Evolutionary conservation across 805 yeast genomes (phyloP), one percentile per base, ranked within the genome.

Genomic region (Yarrowia alimentaria): DNA sequence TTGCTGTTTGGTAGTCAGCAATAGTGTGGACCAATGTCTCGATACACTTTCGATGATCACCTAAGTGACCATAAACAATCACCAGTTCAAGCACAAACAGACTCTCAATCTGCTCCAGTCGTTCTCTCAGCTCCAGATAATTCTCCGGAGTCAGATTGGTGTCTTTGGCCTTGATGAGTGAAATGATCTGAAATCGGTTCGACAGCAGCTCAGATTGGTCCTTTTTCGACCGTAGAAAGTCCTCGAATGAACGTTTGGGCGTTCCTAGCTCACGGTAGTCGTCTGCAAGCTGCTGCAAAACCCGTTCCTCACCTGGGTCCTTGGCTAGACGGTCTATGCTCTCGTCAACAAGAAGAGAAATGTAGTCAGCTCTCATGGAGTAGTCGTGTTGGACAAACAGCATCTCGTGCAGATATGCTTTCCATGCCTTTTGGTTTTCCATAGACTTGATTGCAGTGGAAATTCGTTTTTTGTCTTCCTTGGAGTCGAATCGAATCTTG

Each of bases 401-500:
- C 21, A 66, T 58, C 38, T 60, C 57, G 47, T 65, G 63, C 22
- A 70, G 60, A 52, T 63, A 70, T 8, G 57, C 48, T 21, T 68
- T 56, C 70, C 71, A 67, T 1, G 67, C 62, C 14, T 56, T 60
- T 2, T 68, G 70, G 24, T 67, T 55, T 6, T 61, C 62, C n/a
- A 64, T 53, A 13, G 53, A 52, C 32, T 67, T 62, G 10, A 69
- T 56, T 24, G 57, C 60, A n/a, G 56, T 62, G 7, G 64, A 52
- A 4, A 68, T 57, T 20, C 54, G 55, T n/a, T 56, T 54, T 6
- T 59, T 61, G 13, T 63, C 66, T n/a, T 62, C 64, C 42, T 32
- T 32, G 26, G 34, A 26, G 22, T 43, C 24, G 21, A 63, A 63
- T n/a, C n/a, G n/a, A n/a, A n/a, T n/a, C 16, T 51, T 40, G 9